Evolutionary conservation across 2,329 filamentous ascomycete species (phyloP).

Genomic region (Talaromyces sp.): DNA sequence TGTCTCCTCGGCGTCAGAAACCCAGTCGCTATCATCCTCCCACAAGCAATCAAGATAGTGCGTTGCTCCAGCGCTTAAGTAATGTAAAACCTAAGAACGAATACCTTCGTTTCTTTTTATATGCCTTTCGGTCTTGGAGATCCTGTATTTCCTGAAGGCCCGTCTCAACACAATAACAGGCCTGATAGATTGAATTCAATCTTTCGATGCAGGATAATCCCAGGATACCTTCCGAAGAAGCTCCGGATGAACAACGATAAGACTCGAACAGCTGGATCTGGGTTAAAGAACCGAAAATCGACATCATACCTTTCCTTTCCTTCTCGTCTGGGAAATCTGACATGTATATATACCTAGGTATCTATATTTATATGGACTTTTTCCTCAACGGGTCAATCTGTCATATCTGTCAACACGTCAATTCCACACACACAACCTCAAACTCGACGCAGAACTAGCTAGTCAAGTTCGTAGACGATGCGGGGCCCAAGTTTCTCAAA

Average conservation of each 20-base stretch:
- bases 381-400: neutral
- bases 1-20: constrained; percentile 11
- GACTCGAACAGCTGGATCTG: neutral
- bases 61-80: neutral
- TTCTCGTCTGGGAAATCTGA: neutral
- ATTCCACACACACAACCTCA: neutral
- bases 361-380: neutral
- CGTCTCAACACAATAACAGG: constrained; percentile 6
- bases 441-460: neutral
- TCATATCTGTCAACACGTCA: neutral
- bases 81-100: neutral
- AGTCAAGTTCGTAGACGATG: neutral
- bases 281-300: neutral
- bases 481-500: neutral
- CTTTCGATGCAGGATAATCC: neutral
- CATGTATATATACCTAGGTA: neutral
- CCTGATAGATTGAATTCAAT: neutral
- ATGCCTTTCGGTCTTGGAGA: neutral
- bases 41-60: neutral
- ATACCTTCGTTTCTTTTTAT: neutral
- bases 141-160: neutral
- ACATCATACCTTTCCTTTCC: neutral
- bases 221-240: neutral
- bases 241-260: neutral
- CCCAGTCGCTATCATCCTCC: neutral